These are phyloP conservation scores for Sclerotinia minor DNA, from an alignment of 2,329 filamentous ascomycete species.

Conservation along the genomic window DNA sequence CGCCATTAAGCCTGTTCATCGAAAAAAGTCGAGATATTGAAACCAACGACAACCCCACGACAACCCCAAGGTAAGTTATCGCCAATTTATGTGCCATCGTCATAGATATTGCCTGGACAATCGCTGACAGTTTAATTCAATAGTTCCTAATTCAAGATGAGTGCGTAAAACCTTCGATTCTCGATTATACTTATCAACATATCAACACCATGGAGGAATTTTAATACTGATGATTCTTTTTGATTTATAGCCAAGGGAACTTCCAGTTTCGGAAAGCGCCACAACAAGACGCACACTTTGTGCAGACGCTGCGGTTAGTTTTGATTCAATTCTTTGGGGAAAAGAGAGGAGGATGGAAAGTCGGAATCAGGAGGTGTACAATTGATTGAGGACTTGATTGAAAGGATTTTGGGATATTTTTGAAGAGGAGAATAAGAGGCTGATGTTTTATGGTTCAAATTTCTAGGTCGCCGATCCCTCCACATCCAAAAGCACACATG, in stretches of 20 bases:
- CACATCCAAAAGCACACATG: slow-evolving; percentile 99
- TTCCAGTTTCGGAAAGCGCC: slow-evolving; percentile 40
- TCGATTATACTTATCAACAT: slow-evolving; percentile 25
- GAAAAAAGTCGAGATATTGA: slow-evolving; percentile 21
- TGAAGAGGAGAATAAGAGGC: slow-evolving; percentile 23
- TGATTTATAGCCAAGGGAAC: slow-evolving; percentile 41
- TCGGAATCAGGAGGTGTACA: slow-evolving; percentile 8
- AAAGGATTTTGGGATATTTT: not conserved
- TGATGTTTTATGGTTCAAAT: slow-evolving; percentile 31
- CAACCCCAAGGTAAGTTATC: slow-evolving; percentile 24
- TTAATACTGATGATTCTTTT: slow-evolving; percentile 19
- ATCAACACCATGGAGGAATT: slow-evolving; percentile 23
- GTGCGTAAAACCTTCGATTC: slow-evolving; percentile 33
- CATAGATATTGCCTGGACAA: not conserved
- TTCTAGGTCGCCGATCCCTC: slow-evolving; percentile 85
- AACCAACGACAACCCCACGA: slow-evolving; percentile 24
- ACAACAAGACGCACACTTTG: slow-evolving; percentile 44
- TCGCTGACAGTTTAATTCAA: slow-evolving; percentile 18
- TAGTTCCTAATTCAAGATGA: slow-evolving; percentile 42
- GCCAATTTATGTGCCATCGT: slow-evolving; percentile 9
- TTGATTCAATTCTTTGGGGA: slow-evolving; percentile 26
- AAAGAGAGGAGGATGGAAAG: slow-evolving; percentile 35
- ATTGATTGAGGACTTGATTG: slow-evolving; percentile 14
- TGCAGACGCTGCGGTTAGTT: slow-evolving; percentile 44
- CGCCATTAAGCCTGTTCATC: slow-evolving; percentile 12